Base-by-base conservation (phyloP, 2,329 filamentous ascomycete species). In the Aspergillus sp. region DNA sequence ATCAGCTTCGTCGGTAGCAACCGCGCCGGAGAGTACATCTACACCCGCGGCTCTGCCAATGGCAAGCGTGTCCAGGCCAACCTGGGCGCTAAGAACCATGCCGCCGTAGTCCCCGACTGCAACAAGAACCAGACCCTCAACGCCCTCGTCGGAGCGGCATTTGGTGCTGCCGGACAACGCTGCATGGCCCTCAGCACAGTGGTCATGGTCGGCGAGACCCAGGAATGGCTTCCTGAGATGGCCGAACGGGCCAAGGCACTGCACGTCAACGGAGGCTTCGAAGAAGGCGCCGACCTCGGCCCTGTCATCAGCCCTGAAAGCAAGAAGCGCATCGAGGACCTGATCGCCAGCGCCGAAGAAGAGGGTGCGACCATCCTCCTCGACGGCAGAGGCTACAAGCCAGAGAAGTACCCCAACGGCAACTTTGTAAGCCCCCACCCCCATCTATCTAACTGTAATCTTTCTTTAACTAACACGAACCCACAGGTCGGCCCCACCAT, bases 31-130 rank as follows among this genome's bases (percentile, higher is more conserved):
- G 87, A 90, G 70, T 89, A 89, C 76, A 89, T 90, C 74, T 89
- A 83, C 77, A 78, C 81, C 42, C 84, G 86, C 49, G 86, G 83
- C n/a, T 86, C 85, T n/a, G 87, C 86, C 68, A 86, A 88, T 59
- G 87, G 87, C 64, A 90, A 89, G 79, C 85, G 87, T 67, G 86
- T 88, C 17, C 87, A 89, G 75, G 87, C 87, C 70, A 89, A 89
- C 75, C 74, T 89, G 59, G 87, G 87, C 32, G 87, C 87, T 2
- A 90, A 89, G 81, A 90, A 90, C 79, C 87, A 89, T 72, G 86
- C 86, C 47, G 85, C 85, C 50, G 82, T 90, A 23, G 78, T 89
- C 27, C 86, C 87, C 1, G 87, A 90, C 74, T 85, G 82, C 79
- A 88, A 89, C 79, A 89, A 88, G 81, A 88, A 89, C 76, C 85